A percentile compares a stretch with the other conserved stretches of the same genome.
Conservation (phyloP, 306 rosid species). For the Styphnolobium japonicum region DNA sequence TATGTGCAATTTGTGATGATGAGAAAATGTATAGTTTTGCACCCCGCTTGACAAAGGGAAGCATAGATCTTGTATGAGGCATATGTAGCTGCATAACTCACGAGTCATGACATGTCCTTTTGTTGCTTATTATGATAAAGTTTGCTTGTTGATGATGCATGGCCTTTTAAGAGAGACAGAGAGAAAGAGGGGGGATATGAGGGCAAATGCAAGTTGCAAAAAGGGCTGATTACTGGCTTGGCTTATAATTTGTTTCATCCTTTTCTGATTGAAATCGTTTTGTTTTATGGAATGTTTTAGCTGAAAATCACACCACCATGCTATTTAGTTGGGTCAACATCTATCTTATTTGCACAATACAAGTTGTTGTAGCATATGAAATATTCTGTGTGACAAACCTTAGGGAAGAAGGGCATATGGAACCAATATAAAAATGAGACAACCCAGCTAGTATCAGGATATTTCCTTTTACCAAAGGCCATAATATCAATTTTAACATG, state of each 20-base stretch:
- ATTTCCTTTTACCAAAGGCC: no score
- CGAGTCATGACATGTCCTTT: no score
- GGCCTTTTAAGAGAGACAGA: background rate
- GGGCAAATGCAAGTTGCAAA: background rate
- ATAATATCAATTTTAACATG: background rate
- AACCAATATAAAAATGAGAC: background rate
- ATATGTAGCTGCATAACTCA: background rate
- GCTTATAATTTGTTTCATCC: background rate
- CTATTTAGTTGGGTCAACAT: background rate
- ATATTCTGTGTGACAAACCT: background rate
- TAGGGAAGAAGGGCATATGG: background rate
- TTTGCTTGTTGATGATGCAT: no score
- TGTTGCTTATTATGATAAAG: no score
- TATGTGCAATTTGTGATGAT: background rate
- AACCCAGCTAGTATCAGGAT: background rate
- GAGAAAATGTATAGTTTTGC: background rate
- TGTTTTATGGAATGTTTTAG: conserved; percentile 1
- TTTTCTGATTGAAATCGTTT: background rate
- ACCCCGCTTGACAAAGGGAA: background rate
- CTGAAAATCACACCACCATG: background rate
- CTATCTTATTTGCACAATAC: background rate
- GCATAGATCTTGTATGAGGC: background rate
- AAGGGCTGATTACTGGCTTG: background rate
- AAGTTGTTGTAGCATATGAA: background rate
- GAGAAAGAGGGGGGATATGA: no score